These are phyloP conservation scores for Colletotrichum graminicola DNA, from an alignment of 2,329 filamentous ascomycete species.

Conservation along the genomic window DNA sequence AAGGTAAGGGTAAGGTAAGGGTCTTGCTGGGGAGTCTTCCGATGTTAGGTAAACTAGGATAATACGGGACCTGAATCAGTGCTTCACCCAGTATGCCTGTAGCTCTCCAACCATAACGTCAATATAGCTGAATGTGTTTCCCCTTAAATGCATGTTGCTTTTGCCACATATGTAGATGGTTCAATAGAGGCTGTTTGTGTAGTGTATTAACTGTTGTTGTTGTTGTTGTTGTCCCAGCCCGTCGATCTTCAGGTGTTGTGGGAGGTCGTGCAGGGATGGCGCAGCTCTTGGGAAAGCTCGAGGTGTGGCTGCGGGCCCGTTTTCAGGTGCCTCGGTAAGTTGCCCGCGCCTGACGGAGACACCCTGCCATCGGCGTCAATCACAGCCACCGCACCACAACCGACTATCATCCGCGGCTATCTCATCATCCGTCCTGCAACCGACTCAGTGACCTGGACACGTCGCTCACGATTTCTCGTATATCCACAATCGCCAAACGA, in stretches of 20 bases:
- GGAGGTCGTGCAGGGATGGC: slow-evolving; percentile 36
- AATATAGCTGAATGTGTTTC: not conserved
- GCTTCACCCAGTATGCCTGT: not conserved
- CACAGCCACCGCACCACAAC: slow-evolving; percentile 10
- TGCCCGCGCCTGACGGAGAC: slow-evolving; percentile 25
- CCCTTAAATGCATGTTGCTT: not conserved
- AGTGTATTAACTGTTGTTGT: not conserved
- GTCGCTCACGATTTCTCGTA: not conserved
- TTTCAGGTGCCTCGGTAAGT: slow-evolving; percentile 48
- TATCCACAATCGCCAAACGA: not conserved
- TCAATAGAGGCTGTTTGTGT: not conserved
- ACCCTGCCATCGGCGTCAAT: slow-evolving; percentile 25
- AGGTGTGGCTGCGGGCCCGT: slow-evolving; percentile 38
- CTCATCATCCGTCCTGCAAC: not conserved
- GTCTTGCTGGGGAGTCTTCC: too few relatives aligned
- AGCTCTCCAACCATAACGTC: not conserved
- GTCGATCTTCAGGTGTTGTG: slow-evolving; percentile 16
- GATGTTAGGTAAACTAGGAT: too few relatives aligned
- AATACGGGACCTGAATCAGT: not conserved
- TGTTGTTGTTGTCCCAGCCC: slow-evolving; percentile 18
- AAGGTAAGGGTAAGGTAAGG: too few relatives aligned
- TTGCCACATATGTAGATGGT: not conserved
- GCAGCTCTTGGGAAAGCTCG: slow-evolving; percentile 23
- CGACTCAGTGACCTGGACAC: not conserved
- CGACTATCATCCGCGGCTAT: not conserved